phyloP scores from a whole-genome alignment of 2,329 filamentous ascomycete species.

The Didymosphaeria variabile region DNA sequence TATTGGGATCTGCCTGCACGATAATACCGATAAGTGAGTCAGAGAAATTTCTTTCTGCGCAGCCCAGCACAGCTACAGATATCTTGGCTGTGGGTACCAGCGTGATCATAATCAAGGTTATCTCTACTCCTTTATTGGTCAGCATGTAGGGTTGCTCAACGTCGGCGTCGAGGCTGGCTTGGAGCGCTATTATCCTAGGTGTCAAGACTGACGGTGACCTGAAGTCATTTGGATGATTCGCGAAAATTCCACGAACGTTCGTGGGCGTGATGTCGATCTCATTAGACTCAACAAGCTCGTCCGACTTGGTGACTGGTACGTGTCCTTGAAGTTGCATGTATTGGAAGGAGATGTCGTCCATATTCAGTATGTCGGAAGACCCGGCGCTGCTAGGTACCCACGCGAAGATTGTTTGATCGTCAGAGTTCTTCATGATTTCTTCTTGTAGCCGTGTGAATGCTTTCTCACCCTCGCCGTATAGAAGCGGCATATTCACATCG shows the following conservation, averaged over 20 bases:
- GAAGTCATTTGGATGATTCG: constrained; percentile 9
- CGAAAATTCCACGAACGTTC: not conserved
- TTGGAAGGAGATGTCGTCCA: too few species aligned
- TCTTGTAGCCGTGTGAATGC: constrained; percentile 29
- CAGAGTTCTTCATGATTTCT: constrained; percentile 25
- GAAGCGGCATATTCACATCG: constrained; percentile 34
- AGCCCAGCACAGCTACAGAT: not conserved
- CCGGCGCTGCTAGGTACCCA: constrained; percentile 6
- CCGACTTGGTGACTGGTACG: too few species aligned
- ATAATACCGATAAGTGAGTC: too few species aligned
- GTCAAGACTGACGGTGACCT: not conserved
- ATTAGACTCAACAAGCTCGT: too few species aligned
- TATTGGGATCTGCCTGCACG: too few species aligned
- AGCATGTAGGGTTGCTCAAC: constrained; percentile 1
- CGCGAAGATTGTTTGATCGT: constrained; percentile 13
- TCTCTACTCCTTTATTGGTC: constrained; percentile 14
- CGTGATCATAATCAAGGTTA: too few species aligned
- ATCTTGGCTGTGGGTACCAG: too few species aligned
- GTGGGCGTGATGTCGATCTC: too few species aligned
- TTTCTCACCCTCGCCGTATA: constrained; percentile 38
- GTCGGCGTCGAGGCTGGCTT: not conserved
- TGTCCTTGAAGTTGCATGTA: not conserved
- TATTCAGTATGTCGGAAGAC: not conserved
- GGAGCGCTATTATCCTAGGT: too few species aligned
- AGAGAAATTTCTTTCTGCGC: too few species aligned